These are phyloP conservation scores for Artemisia princeps DNA, from an alignment of 140 eudicot species.

Conservation along the genomic window DNA sequence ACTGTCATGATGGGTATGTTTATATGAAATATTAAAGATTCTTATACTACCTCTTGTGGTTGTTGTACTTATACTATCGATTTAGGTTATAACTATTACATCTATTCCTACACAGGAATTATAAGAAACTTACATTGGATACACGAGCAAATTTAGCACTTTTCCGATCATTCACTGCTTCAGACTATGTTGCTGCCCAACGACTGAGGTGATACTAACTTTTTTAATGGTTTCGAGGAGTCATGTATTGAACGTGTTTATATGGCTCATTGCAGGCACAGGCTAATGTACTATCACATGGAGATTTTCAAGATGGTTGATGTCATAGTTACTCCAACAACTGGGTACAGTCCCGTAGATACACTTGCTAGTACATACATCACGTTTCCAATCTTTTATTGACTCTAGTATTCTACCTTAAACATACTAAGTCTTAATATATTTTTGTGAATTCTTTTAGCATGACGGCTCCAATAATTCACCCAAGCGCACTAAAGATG, in stretches of 20 bases:
- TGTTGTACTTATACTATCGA: neutral
- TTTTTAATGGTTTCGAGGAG: neutral
- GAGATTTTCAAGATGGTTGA: slow-evolving; percentile 21
- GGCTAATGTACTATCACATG: slow-evolving; percentile 22
- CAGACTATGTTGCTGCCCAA: slow-evolving; percentile 86
- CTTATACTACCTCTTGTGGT: too few relatives aligned
- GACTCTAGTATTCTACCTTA: too few relatives aligned
- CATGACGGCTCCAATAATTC: too few relatives aligned
- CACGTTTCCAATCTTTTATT: too few relatives aligned
- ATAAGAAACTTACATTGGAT: slow-evolving; percentile 19
- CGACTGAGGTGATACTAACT: slow-evolving; percentile 45
- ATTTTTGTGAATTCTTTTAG: too few relatives aligned
- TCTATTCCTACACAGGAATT: slow-evolving; percentile 1
- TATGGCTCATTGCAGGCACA: slow-evolving; percentile 5
- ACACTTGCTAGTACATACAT: too few relatives aligned
- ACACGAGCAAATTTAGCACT: slow-evolving; percentile 45
- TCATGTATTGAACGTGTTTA: neutral
- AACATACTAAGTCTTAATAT: too few relatives aligned
- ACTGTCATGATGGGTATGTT: slow-evolving; percentile 12
- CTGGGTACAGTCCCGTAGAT: neutral
- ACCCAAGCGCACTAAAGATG: too few relatives aligned
- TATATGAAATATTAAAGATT: too few relatives aligned
- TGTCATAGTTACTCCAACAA: slow-evolving; percentile 17
- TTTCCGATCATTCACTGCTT: slow-evolving; percentile 60
- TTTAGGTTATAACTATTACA: neutral